A percentile compares a stretch with the other conserved stretches of the same genome.
phyloP scores from a whole-genome alignment of 2,329 filamentous ascomycete species.

The Fusarium siculi region DNA sequence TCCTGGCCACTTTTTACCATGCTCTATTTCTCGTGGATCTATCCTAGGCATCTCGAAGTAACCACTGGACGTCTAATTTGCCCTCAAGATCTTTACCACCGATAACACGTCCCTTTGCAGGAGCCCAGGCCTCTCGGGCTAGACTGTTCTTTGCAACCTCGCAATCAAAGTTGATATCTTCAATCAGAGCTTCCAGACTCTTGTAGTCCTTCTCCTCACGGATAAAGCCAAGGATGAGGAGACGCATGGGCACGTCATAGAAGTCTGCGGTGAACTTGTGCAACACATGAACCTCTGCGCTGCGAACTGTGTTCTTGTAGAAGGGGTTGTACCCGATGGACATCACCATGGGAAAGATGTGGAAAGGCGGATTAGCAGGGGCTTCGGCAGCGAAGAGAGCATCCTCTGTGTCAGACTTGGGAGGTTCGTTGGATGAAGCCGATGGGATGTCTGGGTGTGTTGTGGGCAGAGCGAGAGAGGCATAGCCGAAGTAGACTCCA shows the following conservation, averaged over 20 bases:
- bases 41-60: constrained; percentile 46
- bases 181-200: constrained; percentile 81
- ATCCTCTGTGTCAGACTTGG: constrained; percentile 23
- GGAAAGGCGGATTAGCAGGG: constrained; percentile 42
- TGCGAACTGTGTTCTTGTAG: constrained; percentile 90
- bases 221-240: constrained; percentile 88
- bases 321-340: constrained; percentile 97
- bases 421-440: constrained; percentile 2
- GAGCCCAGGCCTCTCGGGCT: constrained; percentile 69
- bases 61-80: constrained; percentile 53
- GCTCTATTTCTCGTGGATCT: not conserved
- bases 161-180: constrained; percentile 91
- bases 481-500: constrained; percentile 95
- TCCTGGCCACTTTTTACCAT: constrained; percentile 28
- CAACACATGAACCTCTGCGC: constrained; percentile 91
- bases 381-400: constrained; percentile 21
- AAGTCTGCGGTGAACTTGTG: constrained; percentile 83
- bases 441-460: constrained; percentile 56
- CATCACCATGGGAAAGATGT: constrained; percentile 87
- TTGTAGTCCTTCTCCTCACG: constrained; percentile 90
- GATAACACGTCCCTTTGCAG: constrained; percentile 51
- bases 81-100: constrained; percentile 44
- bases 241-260: constrained; percentile 81
- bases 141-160: constrained; percentile 82
- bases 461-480: constrained; percentile 71